Percentiles rank a stretch among this genome's conserved stretches.
These are phyloP conservation scores for Wallacemonas rigidus DNA, from an alignment of 208 protist genomes.

Conservation along the genomic window DNA sequence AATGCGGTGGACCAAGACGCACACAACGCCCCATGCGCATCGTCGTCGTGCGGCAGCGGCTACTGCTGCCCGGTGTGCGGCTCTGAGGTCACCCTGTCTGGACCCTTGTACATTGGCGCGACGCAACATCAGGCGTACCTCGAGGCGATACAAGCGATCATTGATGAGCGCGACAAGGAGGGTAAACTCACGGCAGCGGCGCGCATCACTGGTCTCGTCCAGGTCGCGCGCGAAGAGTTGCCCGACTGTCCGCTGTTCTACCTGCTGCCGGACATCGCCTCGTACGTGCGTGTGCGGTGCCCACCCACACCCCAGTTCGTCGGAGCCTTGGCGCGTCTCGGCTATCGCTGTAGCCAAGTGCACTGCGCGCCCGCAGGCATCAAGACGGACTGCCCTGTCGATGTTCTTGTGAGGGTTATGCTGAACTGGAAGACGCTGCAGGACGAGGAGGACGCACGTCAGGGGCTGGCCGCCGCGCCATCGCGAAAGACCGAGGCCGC, in stretches of 20 bases:
- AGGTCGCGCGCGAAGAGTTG: constrained; percentile 85
- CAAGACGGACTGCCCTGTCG: constrained; percentile 92
- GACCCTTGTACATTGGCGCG: constrained; percentile 93
- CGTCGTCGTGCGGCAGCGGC: too few relatives aligned
- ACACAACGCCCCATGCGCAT: too few relatives aligned
- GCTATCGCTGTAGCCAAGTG: constrained; percentile 91
- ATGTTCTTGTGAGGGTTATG: constrained; percentile 86
- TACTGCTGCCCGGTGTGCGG: constrained; percentile 84
- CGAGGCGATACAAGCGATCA: constrained; percentile 53
- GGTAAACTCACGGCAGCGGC: constrained; percentile 55
- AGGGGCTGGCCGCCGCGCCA: background rate
- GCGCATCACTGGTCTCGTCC: constrained; percentile 86
- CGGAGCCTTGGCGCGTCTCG: constrained; percentile 71
- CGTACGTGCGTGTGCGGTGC: constrained; percentile 75
- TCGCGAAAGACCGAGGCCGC: background rate
- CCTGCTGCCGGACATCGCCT: constrained; percentile 67
- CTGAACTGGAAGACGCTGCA: constrained; percentile 68
- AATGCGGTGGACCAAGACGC: too few relatives aligned
- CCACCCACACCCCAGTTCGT: constrained; percentile 77
- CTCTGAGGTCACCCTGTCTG: constrained; percentile 70
- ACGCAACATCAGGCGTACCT: constrained; percentile 91
- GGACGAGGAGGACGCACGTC: constrained; percentile 26
- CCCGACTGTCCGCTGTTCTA: constrained; percentile 88
- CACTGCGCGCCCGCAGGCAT: constrained; percentile 88
- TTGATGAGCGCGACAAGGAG: constrained; percentile 69